Base-by-base conservation (phyloP, 108 stramenopile species). In the Aureococcus anophagefferens region DNA sequence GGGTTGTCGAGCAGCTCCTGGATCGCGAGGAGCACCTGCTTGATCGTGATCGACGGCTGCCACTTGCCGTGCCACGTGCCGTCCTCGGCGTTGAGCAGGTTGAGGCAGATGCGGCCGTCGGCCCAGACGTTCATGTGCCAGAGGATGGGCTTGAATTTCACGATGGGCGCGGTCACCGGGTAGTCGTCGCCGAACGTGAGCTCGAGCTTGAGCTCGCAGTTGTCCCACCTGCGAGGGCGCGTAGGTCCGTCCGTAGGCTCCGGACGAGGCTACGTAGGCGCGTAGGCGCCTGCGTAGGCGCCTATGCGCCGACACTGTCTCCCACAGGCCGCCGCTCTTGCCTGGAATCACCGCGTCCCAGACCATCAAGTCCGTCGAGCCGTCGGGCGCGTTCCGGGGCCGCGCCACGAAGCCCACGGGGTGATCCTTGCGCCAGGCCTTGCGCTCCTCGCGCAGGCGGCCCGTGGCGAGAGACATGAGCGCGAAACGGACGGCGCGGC, bases 1-100 rank as follows among this genome's bases (percentile, higher is more conserved):
- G 85, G 85, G 30, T 80, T 81, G 68, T 86, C 80, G n/a, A 87
- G 76, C 16, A 87, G 83, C 28, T 86, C 83, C 45, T 84, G 85
- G 51, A 85, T 82, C 36, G 83, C 85, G 40, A 84, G 30, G 51
- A 87, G 81, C 69, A 87, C 65, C 64, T 84, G 81, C 68, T 83
- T 80, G 46, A 87, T 72, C 18, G 85, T 86, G 68, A 86, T 81
- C 28, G 85, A 78, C 14, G 86, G 86, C 63, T 81, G 40, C 86
- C 86, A 87, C 40, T 44, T 5, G 40, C 40, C 40, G 40, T 44
- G 40, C 40, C 40, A 44, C 40, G 40, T 44, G 35, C 75, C 86
- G 32, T 86, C 74, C 36, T 84, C 85, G 35, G 81, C 86, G 66
- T 84, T 79, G n/a, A 87, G 63, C 33, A 87, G 83, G 71, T 75